Conservation (phyloP, 257 asterid species). For the Solanum chaucha region DNA sequence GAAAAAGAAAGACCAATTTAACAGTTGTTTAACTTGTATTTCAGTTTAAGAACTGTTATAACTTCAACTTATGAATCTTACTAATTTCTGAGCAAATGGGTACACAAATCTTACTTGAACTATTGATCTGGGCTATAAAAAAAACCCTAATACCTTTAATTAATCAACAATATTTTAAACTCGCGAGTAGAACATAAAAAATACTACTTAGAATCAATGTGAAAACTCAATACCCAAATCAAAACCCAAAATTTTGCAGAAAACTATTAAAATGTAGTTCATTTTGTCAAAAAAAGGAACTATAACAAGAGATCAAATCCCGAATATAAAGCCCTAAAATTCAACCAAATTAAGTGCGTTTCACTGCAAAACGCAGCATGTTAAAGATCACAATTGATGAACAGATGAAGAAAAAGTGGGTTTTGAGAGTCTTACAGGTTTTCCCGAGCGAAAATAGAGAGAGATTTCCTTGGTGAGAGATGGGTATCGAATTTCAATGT, state of each 20-base stretch:
- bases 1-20: background rate
- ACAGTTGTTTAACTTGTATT: background rate
- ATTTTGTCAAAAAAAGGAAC: background rate
- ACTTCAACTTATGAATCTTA: background rate
- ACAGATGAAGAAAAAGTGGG: background rate
- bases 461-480: background rate
- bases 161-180: background rate
- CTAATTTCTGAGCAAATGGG: background rate
- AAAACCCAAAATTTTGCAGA: background rate
- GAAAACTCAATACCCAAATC: background rate
- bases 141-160: background rate
- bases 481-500: background rate
- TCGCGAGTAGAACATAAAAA: background rate
- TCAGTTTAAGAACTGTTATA: background rate
- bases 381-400: background rate
- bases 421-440: constrained; percentile 2
- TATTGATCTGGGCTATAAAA: background rate
- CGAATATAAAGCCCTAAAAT: background rate
- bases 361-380: background rate
- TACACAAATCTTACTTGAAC: background rate
- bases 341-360: background rate
- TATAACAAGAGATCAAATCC: background rate
- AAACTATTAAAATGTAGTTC: background rate
- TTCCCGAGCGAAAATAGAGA: background rate
- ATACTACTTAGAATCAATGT: background rate